Conservation (phyloP, 2,329 filamentous ascomycete species). For the Chaetomium olivaceum region DNA sequence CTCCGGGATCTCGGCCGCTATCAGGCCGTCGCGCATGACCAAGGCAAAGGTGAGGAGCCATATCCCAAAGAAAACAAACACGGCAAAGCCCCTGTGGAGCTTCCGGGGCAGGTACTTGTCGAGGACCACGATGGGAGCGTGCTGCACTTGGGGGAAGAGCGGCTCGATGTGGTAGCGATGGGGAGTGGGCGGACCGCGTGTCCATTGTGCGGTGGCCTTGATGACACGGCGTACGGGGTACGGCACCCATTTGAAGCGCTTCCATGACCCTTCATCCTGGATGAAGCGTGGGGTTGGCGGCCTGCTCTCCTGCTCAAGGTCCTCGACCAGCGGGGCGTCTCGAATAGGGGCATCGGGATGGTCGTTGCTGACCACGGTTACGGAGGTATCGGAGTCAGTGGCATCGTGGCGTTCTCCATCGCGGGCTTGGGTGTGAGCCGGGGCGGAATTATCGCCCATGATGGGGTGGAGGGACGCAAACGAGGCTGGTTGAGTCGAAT, state of each 20-base stretch:
- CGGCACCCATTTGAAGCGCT: slow-evolving; percentile 60
- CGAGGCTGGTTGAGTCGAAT: too few species aligned
- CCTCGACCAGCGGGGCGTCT: slow-evolving; percentile 43
- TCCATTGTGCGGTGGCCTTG: slow-evolving; percentile 51
- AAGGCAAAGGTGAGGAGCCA: slow-evolving; percentile 72
- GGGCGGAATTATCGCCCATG: slow-evolving; percentile 27
- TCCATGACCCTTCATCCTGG: slow-evolving; percentile 54
- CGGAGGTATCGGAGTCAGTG: slow-evolving; percentile 18
- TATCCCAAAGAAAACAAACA: slow-evolving; percentile 60
- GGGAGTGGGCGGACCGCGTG: slow-evolving; percentile 57
- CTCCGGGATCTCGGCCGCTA: slow-evolving; percentile 61
- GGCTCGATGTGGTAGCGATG: slow-evolving; percentile 55
- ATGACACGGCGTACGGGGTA: slow-evolving; percentile 52
- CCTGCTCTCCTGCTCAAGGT: slow-evolving; percentile 47
- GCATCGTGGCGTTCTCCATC: slow-evolving; percentile 23
- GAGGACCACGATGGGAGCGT: slow-evolving; percentile 63
- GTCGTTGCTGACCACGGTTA: slow-evolving; percentile 30
- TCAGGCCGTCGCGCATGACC: slow-evolving; percentile 64
- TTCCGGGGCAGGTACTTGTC: slow-evolving; percentile 62
- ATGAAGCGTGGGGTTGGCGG: slow-evolving; percentile 61
- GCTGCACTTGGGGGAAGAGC: slow-evolving; percentile 66
- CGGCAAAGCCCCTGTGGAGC: slow-evolving; percentile 59
- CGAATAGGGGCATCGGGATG: slow-evolving; percentile 47
- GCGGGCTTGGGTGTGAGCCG: slow-evolving; percentile 11
- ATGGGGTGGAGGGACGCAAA: not conserved